Percentiles rank a stretch among this genome's conserved stretches.
Conservation (phyloP, 768 basidiomycete genomes). For the Lepiota venenata region DNA sequence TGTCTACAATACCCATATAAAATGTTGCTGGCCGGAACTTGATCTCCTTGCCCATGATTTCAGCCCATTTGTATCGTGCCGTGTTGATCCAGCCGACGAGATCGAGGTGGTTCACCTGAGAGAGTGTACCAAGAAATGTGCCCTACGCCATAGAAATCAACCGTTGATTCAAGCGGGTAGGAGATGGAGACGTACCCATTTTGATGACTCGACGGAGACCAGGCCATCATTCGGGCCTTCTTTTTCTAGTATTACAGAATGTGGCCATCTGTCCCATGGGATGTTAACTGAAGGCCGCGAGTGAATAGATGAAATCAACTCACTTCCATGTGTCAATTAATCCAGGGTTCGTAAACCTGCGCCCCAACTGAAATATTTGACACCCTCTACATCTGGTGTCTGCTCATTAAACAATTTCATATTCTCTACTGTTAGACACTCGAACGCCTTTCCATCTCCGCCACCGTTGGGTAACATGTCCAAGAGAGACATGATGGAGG, state of each 20-base stretch:
- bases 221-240: constrained; percentile 96
- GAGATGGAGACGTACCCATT: constrained; percentile 55
- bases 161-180: not conserved
- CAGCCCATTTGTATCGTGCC: constrained; percentile 85
- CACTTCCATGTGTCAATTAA: constrained; percentile 88
- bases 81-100: constrained; percentile 93
- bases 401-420: constrained; percentile 90
- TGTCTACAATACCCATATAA: constrained; percentile 80
- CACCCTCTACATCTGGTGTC: constrained; percentile 72
- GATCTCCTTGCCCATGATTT: constrained; percentile 86
- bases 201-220: constrained; percentile 82
- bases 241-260: constrained; percentile 76
- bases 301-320: constrained; percentile 17
- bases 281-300: not conserved
- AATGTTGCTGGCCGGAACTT: constrained; percentile 91
- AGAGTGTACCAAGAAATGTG: constrained; percentile 90
- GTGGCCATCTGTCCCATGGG: constrained; percentile 50
- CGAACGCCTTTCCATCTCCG: constrained; percentile 93
- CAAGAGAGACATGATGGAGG: constrained; percentile 68
- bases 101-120: constrained; percentile 88
- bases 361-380: constrained; percentile 95
- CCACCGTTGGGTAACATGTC: constrained; percentile 88
- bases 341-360: constrained; percentile 85
- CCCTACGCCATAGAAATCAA: constrained; percentile 45
- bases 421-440: constrained; percentile 76